Conservation (phyloP, 2,329 filamentous ascomycete species). For the Coleophoma cylindrospora region DNA sequence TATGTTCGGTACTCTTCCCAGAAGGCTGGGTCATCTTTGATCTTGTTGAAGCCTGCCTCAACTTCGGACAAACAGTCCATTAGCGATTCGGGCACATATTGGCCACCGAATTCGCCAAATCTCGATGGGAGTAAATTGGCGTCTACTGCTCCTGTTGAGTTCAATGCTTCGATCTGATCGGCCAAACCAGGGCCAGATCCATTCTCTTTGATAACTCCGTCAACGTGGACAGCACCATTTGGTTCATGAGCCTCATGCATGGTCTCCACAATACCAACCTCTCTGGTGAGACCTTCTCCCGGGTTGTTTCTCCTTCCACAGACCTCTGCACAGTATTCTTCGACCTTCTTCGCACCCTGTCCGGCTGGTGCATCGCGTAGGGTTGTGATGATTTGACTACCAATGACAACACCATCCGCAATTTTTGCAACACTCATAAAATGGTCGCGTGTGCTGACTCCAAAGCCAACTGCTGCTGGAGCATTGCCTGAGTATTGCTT, state of each 20-base stretch:
- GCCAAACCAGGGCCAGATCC: slow-evolving; percentile 19
- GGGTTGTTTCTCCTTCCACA: slow-evolving; percentile 47
- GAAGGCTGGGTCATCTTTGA: slow-evolving; percentile 82
- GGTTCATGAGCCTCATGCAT: slow-evolving; percentile 56
- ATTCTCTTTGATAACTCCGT: slow-evolving; percentile 52
- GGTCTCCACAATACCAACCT: slow-evolving; percentile 67
- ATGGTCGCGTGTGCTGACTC: slow-evolving; percentile 92
- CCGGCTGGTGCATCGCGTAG: slow-evolving; percentile 65
- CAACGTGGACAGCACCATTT: slow-evolving; percentile 58
- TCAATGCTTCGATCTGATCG: slow-evolving; percentile 66
- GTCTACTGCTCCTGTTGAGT: slow-evolving; percentile 41
- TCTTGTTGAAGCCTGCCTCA: slow-evolving; percentile 84
- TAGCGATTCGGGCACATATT: slow-evolving; percentile 94
- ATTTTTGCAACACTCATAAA: slow-evolving; percentile 80
- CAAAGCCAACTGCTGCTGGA: slow-evolving; percentile 90
- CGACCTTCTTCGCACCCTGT: slow-evolving; percentile 65
- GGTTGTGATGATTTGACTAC: slow-evolving; percentile 87
- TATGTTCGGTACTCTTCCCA: slow-evolving; percentile 96
- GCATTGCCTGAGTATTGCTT: slow-evolving; percentile 90
- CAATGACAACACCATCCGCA: slow-evolving; percentile 93
- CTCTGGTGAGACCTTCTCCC: slow-evolving; percentile 40
- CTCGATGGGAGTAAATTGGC: slow-evolving; percentile 66
- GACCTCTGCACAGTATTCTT: slow-evolving; percentile 80
- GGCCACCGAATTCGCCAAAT: slow-evolving; percentile 94
- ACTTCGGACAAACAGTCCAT: slow-evolving; percentile 95